Percentiles rank a stretch among this genome's conserved stretches.
Conservation (phyloP, 192 early-diverging fungal genomes). For the Backusella parvicylindrica region DNA sequence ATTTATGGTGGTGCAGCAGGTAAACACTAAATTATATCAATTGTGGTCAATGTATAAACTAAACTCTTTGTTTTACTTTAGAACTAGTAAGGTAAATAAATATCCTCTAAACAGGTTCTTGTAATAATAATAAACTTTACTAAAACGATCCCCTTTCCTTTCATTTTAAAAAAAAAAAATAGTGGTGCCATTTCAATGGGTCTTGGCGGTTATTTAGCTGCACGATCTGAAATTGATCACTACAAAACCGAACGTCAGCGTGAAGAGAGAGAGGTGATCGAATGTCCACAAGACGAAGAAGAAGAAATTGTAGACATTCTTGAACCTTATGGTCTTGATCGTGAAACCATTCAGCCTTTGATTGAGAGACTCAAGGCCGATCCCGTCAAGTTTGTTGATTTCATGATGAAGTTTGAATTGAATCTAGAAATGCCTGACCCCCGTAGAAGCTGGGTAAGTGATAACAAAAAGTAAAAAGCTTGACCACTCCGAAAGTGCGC, state of each 20-base stretch:
- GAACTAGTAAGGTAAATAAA: constrained; percentile 30
- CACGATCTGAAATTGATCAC: constrained; percentile 58
- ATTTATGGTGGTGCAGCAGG: constrained; percentile 59
- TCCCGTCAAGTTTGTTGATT: constrained; percentile 61
- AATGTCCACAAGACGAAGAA: constrained; percentile 51
- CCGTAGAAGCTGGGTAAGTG: constrained; percentile 47
- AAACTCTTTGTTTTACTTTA: background rate
- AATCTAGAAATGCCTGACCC: constrained; percentile 54
- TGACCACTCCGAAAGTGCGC: background rate
- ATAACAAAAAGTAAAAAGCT: background rate
- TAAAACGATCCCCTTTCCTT: no score
- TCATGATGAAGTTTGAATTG: constrained; percentile 74
- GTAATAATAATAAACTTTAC: no score
- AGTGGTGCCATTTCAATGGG: constrained; percentile 63
- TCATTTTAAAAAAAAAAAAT: no score
- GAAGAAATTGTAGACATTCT: constrained; percentile 63
- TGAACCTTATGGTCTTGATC: constrained; percentile 58
- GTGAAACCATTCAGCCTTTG: constrained; percentile 44
- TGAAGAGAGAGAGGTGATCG: constrained; percentile 49
- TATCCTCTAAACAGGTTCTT: no score
- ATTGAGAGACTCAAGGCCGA: constrained; percentile 46
- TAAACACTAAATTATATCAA: constrained; percentile 7
- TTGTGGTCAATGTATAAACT: background rate
- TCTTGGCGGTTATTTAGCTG: constrained; percentile 62
- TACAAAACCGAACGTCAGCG: constrained; percentile 54